Evolutionary conservation across 176 grass and related monocot species (phyloP), one percentile per base, ranked within the genome.

Genomic region (Aegilops longissima): DNA sequence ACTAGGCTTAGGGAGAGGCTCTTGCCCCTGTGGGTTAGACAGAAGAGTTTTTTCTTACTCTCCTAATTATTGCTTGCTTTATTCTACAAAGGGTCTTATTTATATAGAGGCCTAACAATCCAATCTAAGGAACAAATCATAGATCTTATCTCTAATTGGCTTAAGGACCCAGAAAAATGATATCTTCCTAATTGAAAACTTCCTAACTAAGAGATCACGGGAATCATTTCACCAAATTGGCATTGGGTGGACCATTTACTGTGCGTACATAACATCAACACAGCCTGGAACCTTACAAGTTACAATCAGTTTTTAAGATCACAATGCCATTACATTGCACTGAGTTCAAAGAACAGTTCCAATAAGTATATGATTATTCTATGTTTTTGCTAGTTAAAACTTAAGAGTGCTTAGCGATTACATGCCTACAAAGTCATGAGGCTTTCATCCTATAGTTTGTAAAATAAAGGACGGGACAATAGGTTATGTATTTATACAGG

Each of bases 371-470:
- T 59, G 6, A 59, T 59, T 59, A 21, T 59, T 59, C 54, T 59
- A 59, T 59, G 18, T 21, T 59, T 59, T 59, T 59, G 54, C 47
- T 79, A 38, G 39, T 59, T 21, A n/a, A 63, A 63, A 54, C 20
- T 61, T 77, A 8, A 77, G 73, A 52, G 9, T 85, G 62, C 12
- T 23, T 8, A 31, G 36, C n/a, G 58, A 58, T 61, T 72, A 61
- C 12, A 17, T 62, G 18, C 2, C 18, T 72, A 38, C 38, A 84
- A 79, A 72, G 35, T 52, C n/a, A 71, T 51, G 29, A 70, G 44
- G 52, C 64, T 14, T 88, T 65, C 40, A 80, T 33, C 17, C 70
- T 52, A 74, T 17, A 75, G 25, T 80, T 73, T 2, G 42, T 80
- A 80, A 69, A 80, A 33, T 1, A 35, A 51, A 71, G 80, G 64